These are phyloP conservation scores for Magnusiomyces magnusii DNA, from an alignment of 1,139 yeast genomes.

Conservation along the genomic window DNA sequence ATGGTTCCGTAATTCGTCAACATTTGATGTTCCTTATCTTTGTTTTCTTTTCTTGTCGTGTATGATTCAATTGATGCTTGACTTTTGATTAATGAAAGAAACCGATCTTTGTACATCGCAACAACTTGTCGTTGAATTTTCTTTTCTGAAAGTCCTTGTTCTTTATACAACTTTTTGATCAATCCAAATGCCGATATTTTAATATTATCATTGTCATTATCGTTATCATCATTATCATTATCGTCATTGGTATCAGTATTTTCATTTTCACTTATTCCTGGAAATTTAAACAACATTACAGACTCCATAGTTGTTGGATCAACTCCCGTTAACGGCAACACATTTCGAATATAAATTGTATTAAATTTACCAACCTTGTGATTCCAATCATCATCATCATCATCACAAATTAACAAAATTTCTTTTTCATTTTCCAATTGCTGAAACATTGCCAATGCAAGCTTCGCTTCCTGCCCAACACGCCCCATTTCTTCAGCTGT, in stretches of 20 bases:
- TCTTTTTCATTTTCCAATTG: background rate
- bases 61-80: background rate
- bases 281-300: background rate
- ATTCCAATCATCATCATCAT: background rate
- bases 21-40: too few species aligned
- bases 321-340: background rate
- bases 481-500: background rate
- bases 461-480: background rate
- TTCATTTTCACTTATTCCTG: background rate
- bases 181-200: background rate
- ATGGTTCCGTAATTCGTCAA: background rate
- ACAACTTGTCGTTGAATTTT: background rate
- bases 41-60: too few species aligned
- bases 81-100: background rate
- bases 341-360: background rate
- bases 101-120: background rate
- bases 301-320: constrained; percentile 1
- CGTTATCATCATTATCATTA: background rate
- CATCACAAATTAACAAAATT: too few species aligned
- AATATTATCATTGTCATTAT: background rate
- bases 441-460: background rate
- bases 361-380: background rate
- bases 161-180: background rate
- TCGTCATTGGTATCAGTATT: background rate
- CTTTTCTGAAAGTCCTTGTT: background rate